phyloP scores from a whole-genome alignment of 768 basidiomycete genomes.

The Mycena chlorophos region DNA sequence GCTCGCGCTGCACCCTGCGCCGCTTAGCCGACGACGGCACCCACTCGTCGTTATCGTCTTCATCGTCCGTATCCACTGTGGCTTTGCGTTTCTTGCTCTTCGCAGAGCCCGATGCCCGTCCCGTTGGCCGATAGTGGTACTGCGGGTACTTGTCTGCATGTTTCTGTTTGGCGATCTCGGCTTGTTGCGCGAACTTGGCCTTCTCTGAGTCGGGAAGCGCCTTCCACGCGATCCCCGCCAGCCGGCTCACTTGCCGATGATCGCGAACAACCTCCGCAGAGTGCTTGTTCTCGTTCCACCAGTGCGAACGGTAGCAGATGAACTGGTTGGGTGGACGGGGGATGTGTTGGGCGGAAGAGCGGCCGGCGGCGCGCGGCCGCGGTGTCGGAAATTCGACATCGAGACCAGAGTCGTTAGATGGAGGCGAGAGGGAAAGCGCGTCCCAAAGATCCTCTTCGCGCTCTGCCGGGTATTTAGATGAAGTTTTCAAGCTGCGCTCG shows the following conservation, averaged over 20 bases:
- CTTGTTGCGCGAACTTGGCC: slow-evolving; percentile 42
- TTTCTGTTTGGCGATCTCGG: slow-evolving; percentile 42
- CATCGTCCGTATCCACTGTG: slow-evolving; percentile 28
- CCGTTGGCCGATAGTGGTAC: slow-evolving; percentile 56
- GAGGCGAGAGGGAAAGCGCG: background rate
- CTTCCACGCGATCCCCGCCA: slow-evolving; percentile 66
- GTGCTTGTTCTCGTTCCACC: slow-evolving; percentile 55
- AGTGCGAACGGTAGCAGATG: slow-evolving; percentile 67
- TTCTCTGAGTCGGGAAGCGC: slow-evolving; percentile 43
- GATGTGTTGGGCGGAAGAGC: slow-evolving; percentile 41
- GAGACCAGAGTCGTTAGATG: background rate
- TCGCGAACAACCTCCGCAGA: slow-evolving; percentile 49
- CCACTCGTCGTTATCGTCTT: slow-evolving; percentile 41
- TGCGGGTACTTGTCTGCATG: slow-evolving; percentile 40
- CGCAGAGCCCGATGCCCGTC: slow-evolving; percentile 12
- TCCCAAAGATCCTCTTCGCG: background rate
- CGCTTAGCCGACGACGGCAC: slow-evolving; percentile 5
- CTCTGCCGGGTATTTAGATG: background rate
- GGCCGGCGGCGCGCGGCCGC: slow-evolving; percentile 8
- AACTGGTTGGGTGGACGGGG: slow-evolving; percentile 77
- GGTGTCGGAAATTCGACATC: background rate
- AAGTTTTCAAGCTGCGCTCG: too few species aligned
- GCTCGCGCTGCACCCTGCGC: background rate
- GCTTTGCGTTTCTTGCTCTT: slow-evolving; percentile 38
- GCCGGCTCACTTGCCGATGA: slow-evolving; percentile 66